Conservation (phyloP, 768 basidiomycete genomes). For the Lentinus tigrinus region DNA sequence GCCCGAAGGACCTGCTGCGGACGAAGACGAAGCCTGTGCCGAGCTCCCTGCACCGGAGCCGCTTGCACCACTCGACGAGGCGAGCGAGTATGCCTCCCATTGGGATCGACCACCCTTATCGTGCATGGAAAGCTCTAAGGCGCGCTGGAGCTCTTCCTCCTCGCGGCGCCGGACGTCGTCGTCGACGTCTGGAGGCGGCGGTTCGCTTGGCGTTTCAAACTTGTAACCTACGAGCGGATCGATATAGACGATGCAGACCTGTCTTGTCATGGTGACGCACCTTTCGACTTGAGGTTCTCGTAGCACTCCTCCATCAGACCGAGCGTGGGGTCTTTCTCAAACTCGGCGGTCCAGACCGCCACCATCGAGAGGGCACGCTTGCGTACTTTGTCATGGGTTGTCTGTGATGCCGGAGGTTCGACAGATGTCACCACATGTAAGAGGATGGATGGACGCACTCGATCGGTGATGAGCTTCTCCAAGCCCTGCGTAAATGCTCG, state of each 20-base stretch:
- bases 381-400: conserved; percentile 89
- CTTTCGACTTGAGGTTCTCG: conserved; percentile 76
- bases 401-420: conserved; percentile 44
- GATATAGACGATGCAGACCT: neutral
- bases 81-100: conserved; percentile 47
- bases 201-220: conserved; percentile 61
- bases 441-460: conserved; percentile 45
- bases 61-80: conserved; percentile 36
- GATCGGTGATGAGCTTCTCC: conserved; percentile 84
- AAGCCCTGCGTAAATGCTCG: conserved; percentile 88
- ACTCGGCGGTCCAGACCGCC: conserved; percentile 82
- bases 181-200: conserved; percentile 67
- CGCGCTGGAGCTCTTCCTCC: conserved; percentile 93
- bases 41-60: conserved; percentile 29
- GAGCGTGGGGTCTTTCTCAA: conserved; percentile 73
- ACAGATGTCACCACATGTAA: conserved; percentile 4
- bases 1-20: conserved; percentile 6
- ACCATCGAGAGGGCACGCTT: conserved; percentile 69
- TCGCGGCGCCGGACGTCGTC: conserved; percentile 82
- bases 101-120: conserved; percentile 79
- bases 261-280: conserved; percentile 48
- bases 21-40: conserved; percentile 13
- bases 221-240: conserved; percentile 56
- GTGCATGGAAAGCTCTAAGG: conserved; percentile 88
- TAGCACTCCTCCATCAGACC: conserved; percentile 93